These are phyloP conservation scores for Chenopodium formosanum DNA, from an alignment of 148 eudicot genomes.

Conservation along the genomic window DNA sequence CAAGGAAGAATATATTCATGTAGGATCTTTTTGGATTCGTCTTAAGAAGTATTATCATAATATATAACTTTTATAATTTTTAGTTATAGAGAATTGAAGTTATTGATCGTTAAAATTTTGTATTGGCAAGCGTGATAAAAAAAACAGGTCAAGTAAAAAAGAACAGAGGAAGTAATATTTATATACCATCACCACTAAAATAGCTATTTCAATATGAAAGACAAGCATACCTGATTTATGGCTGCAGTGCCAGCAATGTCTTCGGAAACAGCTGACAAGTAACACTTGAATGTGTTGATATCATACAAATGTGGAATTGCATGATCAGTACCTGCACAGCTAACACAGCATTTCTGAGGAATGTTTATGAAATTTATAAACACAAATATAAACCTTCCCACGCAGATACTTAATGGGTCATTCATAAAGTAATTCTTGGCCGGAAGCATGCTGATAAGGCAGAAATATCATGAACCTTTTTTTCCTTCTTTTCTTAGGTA, in stretches of 20 bases:
- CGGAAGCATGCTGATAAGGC: not conserved
- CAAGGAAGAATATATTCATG: too few relatives aligned
- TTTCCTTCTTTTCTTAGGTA: not conserved
- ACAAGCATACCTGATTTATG: slow-evolving; percentile 65
- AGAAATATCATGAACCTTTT: not conserved
- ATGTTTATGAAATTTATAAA: not conserved
- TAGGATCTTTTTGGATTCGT: too few relatives aligned
- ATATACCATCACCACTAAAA: not conserved
- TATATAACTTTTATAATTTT: too few relatives aligned
- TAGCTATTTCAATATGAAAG: slow-evolving; percentile 4
- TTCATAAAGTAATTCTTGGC: not conserved
- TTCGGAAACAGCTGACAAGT: slow-evolving; percentile 58
- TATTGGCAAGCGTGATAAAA: too few relatives aligned
- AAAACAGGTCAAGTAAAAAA: too few relatives aligned
- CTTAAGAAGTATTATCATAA: too few relatives aligned
- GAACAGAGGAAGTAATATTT: too few relatives aligned
- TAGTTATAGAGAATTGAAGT: too few relatives aligned
- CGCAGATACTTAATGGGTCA: not conserved
- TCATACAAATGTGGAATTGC: slow-evolving; percentile 78
- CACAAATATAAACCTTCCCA: slow-evolving; percentile 2
- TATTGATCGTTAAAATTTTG: too few relatives aligned
- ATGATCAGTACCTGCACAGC: slow-evolving; percentile 80
- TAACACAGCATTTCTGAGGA: not conserved
- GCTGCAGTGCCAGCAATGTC: slow-evolving; percentile 60
- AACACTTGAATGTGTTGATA: slow-evolving; percentile 81